Evolutionary conservation across 768 basidiomycete genomes (phyloP).

Genomic region (Lentinula guzmanii): DNA sequence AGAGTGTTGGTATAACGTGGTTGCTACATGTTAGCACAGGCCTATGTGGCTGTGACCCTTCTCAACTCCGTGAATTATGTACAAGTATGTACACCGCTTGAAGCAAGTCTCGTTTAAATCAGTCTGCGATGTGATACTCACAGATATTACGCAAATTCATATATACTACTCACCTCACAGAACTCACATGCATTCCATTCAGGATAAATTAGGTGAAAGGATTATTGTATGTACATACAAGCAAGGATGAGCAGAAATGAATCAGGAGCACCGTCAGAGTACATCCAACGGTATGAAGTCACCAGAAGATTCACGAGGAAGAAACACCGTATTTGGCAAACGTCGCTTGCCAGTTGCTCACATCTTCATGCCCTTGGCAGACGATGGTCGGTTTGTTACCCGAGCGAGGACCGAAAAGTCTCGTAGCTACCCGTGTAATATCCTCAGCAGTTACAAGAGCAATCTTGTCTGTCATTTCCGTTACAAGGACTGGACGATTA

Average conservation of each 20-base stretch:
- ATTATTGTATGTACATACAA: not conserved
- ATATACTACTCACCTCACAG: too few species aligned
- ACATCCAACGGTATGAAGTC: not conserved
- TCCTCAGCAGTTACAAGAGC: slow-evolving; percentile 68
- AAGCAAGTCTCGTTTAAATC: too few species aligned
- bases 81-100: too few species aligned
- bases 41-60: not conserved
- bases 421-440: slow-evolving; percentile 68
- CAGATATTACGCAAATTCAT: too few species aligned
- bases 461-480: slow-evolving; percentile 87
- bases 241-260: not conserved
- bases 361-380: slow-evolving; percentile 76
- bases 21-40: not conserved
- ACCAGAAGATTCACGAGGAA: not conserved
- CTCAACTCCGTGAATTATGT: not conserved
- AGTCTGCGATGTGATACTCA: too few species aligned
- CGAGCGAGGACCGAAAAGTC: slow-evolving; percentile 63
- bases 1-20: not conserved
- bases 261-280: too few species aligned
- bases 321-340: slow-evolving; percentile 59
- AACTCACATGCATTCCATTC: too few species aligned
- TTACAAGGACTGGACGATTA: slow-evolving; percentile 76
- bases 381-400: slow-evolving; percentile 73
- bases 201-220: not conserved
- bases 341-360: slow-evolving; percentile 57